Evolutionary conservation across 768 basidiomycete genomes (phyloP).

Genomic region (Neoboletus subvelutipes): DNA sequence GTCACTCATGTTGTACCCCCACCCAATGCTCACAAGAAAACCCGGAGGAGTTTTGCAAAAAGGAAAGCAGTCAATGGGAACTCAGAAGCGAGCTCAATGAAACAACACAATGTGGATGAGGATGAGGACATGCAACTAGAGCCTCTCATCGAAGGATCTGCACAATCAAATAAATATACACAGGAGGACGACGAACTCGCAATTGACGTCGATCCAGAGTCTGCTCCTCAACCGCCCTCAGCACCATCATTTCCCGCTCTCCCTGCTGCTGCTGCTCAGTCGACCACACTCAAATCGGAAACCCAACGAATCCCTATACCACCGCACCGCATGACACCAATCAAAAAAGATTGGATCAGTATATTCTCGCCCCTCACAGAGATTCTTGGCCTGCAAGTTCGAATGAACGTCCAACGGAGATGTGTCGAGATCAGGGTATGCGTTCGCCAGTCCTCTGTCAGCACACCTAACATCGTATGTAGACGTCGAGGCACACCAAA

Average conservation of each 20-base stretch:
- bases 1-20: conserved; percentile 38
- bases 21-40: conserved; percentile 41
- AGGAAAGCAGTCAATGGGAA: conserved; percentile 27
- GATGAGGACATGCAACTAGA: conserved; percentile 35
- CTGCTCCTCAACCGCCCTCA: conserved; percentile 44
- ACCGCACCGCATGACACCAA: conserved; percentile 94
- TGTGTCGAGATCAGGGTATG: conserved; percentile 91
- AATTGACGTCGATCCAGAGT: conserved; percentile 52
- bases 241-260: conserved; percentile 73
- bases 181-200: conserved; percentile 61
- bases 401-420: conserved; percentile 92
- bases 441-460: conserved; percentile 6
- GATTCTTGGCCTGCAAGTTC: conserved; percentile 89
- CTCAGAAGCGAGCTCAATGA: conserved; percentile 10
- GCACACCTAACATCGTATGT: conserved; percentile 4
- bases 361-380: conserved; percentile 96
- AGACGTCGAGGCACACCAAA: conserved; percentile 95
- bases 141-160: conserved; percentile 8
- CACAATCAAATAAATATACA: not conserved
- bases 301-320: conserved; percentile 89
- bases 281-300: conserved; percentile 68
- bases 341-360: conserved; percentile 95
- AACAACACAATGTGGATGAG: conserved; percentile 13
- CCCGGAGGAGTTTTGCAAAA: conserved; percentile 43
- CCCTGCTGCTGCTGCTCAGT: conserved; percentile 53